A percentile compares a stretch with the other conserved stretches of the same genome.
phyloP scores from a whole-genome alignment of 805 yeast species.

The Spencermartinsiella europaea region DNA sequence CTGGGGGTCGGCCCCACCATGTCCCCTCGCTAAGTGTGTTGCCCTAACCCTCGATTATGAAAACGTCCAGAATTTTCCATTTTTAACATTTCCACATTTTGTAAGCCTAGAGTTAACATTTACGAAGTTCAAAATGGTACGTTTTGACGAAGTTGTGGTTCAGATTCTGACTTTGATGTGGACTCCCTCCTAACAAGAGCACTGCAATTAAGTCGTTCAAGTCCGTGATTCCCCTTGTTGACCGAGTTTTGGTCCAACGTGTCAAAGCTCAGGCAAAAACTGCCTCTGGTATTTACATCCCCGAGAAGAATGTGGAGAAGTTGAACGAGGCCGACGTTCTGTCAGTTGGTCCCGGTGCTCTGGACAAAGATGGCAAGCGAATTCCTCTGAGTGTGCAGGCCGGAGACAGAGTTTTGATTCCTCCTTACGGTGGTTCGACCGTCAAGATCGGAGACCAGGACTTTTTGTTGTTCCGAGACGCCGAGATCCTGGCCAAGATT shows the following conservation, averaged over 20 bases:
- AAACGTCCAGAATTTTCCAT: neutral
- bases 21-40: neutral
- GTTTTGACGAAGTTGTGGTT: neutral
- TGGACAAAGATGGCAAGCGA: constrained; percentile 68
- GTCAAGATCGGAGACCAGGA: constrained; percentile 81
- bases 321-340: constrained; percentile 86
- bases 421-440: constrained; percentile 88
- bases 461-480: constrained; percentile 74
- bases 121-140: too few relatives aligned
- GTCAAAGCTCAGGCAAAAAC: constrained; percentile 87
- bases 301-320: constrained; percentile 94
- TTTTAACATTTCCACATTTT: too few relatives aligned
- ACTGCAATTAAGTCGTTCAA: constrained; percentile 68
- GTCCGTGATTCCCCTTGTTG: constrained; percentile 85
- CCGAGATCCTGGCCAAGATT: constrained; percentile 92
- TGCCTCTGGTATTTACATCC: constrained; percentile 87
- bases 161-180: neutral
- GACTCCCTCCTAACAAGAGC: neutral
- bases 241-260: constrained; percentile 95
- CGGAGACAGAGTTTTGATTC: constrained; percentile 93
- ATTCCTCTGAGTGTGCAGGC: constrained; percentile 70
- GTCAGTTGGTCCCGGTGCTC: constrained; percentile 92
- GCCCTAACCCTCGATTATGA: neutral
- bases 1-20: too few relatives aligned
- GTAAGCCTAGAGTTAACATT: too few relatives aligned